Percentiles rank a stretch among this genome's conserved stretches.
phyloP scores from a whole-genome alignment of 305 asterid species.

The Fraxinus sp. region DNA sequence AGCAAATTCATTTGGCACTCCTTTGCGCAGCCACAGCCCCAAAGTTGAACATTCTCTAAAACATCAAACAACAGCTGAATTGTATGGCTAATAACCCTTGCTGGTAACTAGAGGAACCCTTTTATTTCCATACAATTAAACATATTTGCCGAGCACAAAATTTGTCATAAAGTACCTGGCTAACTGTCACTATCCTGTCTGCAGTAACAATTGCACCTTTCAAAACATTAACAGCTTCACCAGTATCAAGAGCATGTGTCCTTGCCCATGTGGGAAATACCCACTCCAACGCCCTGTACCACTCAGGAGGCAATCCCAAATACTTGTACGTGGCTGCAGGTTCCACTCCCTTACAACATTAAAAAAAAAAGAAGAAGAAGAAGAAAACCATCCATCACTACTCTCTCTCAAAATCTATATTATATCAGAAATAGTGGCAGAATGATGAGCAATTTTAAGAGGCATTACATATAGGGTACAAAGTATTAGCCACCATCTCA shows the following conservation, averaged over 20 bases:
- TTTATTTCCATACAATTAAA: background rate
- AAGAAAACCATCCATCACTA: background rate
- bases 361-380: background rate
- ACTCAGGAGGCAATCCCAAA: conserved; percentile 77
- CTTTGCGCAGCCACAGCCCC: background rate
- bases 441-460: background rate
- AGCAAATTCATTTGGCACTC: background rate
- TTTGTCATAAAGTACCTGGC: conserved; percentile 55
- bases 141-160: background rate
- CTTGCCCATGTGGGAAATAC: conserved; percentile 97
- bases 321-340: conserved; percentile 68
- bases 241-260: conserved; percentile 91
- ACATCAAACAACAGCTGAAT: background rate
- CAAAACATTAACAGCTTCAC: conserved; percentile 88
- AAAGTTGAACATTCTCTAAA: background rate
- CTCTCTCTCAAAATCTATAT: background rate
- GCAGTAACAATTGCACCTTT: conserved; percentile 91
- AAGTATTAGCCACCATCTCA: background rate
- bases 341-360: conserved; percentile 72
- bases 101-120: background rate
- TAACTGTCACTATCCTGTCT: conserved; percentile 88
- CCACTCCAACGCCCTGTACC: conserved; percentile 97
- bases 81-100: background rate
- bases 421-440: background rate
- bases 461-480: background rate